Evolutionary conservation across 1,284 basidiomycete genomes (phyloP), one percentile per base, ranked within the genome.

Genomic region (Ustilago sp.): DNA sequence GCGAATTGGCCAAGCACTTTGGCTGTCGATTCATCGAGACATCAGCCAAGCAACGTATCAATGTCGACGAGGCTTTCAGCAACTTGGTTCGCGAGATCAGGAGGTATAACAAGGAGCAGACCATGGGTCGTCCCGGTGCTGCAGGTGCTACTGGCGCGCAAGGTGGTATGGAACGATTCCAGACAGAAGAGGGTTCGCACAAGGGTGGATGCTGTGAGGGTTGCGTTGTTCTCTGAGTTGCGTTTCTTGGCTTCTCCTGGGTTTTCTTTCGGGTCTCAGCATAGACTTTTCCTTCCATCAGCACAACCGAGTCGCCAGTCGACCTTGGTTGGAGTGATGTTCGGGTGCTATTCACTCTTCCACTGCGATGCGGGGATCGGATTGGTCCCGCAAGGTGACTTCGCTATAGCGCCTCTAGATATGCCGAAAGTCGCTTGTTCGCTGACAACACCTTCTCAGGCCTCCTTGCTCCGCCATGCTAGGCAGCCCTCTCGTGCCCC

Each of bases 1-100:
- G 94, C 67, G 95, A 97, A 83, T 90, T 99, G 67, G 96, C 97
- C 2, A 95, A 94, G 87, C 94, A 95, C 86, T 97, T 98, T 86
- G 93, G 92, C 58, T 98, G 95, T 88, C 93, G 93, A 83, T 99
- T 97, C 87, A 95, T 99, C 80, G 97, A 99, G 88, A 98, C 97
- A 2, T 98, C 96, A 28, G 97, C 97, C 61, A 99, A 99, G 89
- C 94, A 97, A 85, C 90, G 97, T 56, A 94, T 98, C 88, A 98
- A 98, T 84, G 97, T 99, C 60, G 97, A 99, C 84, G 96, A 99
- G 88, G 94, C 95, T n/a, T 99, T 99, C 88, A 92, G 91, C 85
- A 93, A 94, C 78, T 92, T 99, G 68, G 97, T 99, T 43, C 91
- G 95, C 55, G 95, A 98, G 87, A 99, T 99, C 83, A 90, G 97